Evolutionary conservation across 75 land plant genomes (phyloP).

Genomic region (Selaginella tamariscina): DNA sequence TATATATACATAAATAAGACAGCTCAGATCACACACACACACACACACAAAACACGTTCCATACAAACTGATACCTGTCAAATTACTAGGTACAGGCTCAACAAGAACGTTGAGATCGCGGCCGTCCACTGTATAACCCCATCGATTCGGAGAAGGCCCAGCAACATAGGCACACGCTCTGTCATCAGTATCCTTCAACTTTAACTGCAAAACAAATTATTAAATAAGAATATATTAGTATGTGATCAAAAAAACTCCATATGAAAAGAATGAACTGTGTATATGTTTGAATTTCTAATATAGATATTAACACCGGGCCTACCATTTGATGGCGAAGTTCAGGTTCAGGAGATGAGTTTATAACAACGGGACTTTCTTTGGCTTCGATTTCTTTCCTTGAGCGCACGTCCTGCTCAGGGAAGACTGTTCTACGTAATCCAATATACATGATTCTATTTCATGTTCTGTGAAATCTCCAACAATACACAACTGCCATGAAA

Average conservation of each 20-base stretch:
- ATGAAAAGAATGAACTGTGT: neutral
- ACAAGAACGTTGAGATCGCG: conserved; percentile 38
- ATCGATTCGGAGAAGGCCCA: conserved; percentile 95
- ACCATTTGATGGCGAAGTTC: conserved; percentile 79
- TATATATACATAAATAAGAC: no score
- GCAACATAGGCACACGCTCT: conserved; percentile 98
- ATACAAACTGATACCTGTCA: conserved; percentile 27
- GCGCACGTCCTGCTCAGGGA: conserved; percentile 19
- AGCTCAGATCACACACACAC: no score
- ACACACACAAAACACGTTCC: no score
- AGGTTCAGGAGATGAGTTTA: conserved; percentile 43
- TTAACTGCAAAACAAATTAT: conserved; percentile 39
- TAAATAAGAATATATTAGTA: neutral
- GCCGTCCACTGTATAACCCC: conserved; percentile 88
- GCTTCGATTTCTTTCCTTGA: conserved; percentile 13
- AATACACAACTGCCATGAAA: conserved; percentile 59
- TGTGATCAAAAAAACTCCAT: neutral
- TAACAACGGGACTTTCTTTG: conserved; percentile 29
- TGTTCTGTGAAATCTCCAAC: conserved; percentile 94
- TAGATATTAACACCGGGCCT: conserved; percentile 1
- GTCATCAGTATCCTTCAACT: conserved; percentile 95
- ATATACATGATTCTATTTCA: conserved; percentile 84
- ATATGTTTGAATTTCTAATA: neutral
- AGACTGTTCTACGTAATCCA: conserved; percentile 89
- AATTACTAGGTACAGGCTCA: conserved; percentile 25